A percentile compares a stretch with the other conserved stretches of the same genome.
Conservation (phyloP, 2,329 filamentous ascomycete species). For the Aspergillus vadensis region DNA sequence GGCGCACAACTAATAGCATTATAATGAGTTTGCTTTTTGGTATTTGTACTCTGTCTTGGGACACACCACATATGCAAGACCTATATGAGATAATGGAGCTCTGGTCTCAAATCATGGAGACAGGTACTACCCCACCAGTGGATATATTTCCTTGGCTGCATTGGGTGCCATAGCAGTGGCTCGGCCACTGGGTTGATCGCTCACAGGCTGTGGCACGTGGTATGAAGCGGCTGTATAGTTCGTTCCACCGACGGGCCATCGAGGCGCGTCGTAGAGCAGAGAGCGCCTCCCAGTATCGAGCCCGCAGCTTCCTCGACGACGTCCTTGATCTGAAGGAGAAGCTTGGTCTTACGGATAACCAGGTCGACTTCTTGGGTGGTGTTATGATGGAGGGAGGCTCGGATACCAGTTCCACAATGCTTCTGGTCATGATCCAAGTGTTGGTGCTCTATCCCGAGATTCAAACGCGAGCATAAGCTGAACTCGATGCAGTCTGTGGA, state of each 20-base stretch:
- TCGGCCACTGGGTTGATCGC: neutral
- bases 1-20: constrained; percentile 54
- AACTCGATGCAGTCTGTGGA: constrained; percentile 55
- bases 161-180: neutral
- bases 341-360: constrained; percentile 38
- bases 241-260: too few relatives aligned
- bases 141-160: constrained; percentile 46
- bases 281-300: too few relatives aligned
- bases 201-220: neutral
- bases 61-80: constrained; percentile 39
- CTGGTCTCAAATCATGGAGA: constrained; percentile 50
- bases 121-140: constrained; percentile 53
- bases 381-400: constrained; percentile 38
- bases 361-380: constrained; percentile 42
- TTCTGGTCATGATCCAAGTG: constrained; percentile 34
- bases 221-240: neutral
- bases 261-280: too few relatives aligned
- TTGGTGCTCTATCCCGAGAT: constrained; percentile 16
- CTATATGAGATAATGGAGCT: constrained; percentile 44
- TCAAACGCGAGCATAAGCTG: constrained; percentile 47
- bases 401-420: constrained; percentile 44
- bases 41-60: constrained; percentile 30
- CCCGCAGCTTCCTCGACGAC: too few relatives aligned
- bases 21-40: constrained; percentile 29
- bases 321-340: too few relatives aligned